A percentile compares a stretch with the other conserved stretches of the same genome.
Conservation (phyloP, 1,284 basidiomycete species). For the Pholiota adiposa region DNA sequence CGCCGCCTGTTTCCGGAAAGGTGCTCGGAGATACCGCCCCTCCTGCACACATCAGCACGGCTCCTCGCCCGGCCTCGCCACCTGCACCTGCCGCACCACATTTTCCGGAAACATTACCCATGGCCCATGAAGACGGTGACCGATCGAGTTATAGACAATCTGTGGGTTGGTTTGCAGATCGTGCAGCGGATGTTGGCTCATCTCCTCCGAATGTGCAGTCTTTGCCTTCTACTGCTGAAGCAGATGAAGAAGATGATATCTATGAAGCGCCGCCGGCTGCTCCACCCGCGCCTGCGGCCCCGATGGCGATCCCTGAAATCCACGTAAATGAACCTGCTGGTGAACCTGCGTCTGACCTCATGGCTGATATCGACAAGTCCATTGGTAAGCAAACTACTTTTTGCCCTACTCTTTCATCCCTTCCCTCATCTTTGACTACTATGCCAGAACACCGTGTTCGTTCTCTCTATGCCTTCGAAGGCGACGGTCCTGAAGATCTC, state of each 20-base stretch:
- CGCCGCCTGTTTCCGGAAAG: conserved; percentile 67
- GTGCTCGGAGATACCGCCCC: conserved; percentile 81
- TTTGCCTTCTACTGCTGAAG: conserved; percentile 65
- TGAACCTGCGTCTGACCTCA: conserved; percentile 48
- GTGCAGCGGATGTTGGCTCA: conserved; percentile 73
- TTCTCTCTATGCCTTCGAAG: conserved; percentile 83
- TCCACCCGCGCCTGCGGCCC: conserved; percentile 20
- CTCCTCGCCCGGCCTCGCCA: conserved; percentile 49
- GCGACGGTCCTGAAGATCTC: conserved; percentile 86
- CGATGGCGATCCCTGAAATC: conserved; percentile 51
- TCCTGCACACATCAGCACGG: conserved; percentile 69
- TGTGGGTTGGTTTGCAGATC: conserved; percentile 89
- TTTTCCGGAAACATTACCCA: conserved; percentile 18
- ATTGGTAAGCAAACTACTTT: conserved; percentile 49
- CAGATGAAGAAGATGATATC: conserved; percentile 51
- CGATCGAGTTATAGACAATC: conserved; percentile 70
- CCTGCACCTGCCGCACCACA: conserved; percentile 29
- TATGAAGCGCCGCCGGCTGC: conserved; percentile 19
- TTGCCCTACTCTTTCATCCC: background rate
- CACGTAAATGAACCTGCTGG: conserved; percentile 52
- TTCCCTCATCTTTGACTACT: conserved; percentile 1
- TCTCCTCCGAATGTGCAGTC: conserved; percentile 38
- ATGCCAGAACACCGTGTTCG: conserved; percentile 71
- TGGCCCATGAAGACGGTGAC: conserved; percentile 19
- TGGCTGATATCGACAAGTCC: conserved; percentile 81